Percentiles rank a stretch among this genome's conserved stretches.
phyloP scores from a whole-genome alignment of 1,284 basidiomycete genomes.

The Melampsora larici-populina region DNA sequence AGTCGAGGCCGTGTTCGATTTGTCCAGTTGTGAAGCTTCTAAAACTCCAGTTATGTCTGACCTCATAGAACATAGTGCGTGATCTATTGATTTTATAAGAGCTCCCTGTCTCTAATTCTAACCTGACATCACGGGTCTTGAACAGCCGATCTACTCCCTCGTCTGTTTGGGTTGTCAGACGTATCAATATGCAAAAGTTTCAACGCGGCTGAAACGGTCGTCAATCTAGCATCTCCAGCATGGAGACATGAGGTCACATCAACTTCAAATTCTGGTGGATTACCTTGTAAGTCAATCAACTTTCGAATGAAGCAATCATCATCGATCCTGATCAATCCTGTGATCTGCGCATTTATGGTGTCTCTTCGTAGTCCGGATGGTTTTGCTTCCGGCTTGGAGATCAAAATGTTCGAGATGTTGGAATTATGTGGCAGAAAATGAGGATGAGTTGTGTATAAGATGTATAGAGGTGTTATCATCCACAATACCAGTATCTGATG shows the following conservation, averaged over 20 bases:
- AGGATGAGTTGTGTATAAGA: conserved; percentile 26
- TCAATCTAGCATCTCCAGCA: conserved; percentile 23
- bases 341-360: neutral
- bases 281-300: neutral
- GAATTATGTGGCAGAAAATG: conserved; percentile 29
- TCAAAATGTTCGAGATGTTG: conserved; percentile 40
- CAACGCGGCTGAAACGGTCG: conserved; percentile 21
- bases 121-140: no score
- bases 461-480: conserved; percentile 28
- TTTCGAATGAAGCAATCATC: no score
- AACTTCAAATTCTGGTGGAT: conserved; percentile 1
- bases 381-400: conserved; percentile 38
- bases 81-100: neutral
- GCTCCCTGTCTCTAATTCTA: neutral
- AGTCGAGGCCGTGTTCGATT: conserved; percentile 34
- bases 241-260: conserved; percentile 30
- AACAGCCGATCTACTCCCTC: conserved; percentile 16
- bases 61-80: neutral
- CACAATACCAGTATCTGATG: no score
- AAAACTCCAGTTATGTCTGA: neutral
- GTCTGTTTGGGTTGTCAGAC: conserved; percentile 35
- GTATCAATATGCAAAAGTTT: conserved; percentile 29
- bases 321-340: neutral
- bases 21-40: neutral
- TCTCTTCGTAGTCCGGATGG: conserved; percentile 11